These are phyloP conservation scores for Fusarium beomiforme DNA, from an alignment of 2,329 filamentous ascomycete species.

Conservation along the genomic window DNA sequence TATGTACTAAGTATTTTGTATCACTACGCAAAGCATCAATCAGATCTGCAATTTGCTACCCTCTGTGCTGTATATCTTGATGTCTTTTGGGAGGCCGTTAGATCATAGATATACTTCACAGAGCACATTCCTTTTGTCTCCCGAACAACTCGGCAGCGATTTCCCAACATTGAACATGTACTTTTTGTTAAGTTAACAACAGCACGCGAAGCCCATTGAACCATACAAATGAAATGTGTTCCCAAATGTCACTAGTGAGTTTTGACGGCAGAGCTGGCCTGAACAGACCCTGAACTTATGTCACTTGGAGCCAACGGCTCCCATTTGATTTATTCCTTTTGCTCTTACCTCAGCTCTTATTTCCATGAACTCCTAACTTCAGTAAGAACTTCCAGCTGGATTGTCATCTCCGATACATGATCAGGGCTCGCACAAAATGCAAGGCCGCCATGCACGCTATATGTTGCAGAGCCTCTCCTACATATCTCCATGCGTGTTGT, in stretches of 20 bases:
- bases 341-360: background rate
- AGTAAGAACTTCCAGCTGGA: background rate
- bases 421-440: background rate
- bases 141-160: background rate
- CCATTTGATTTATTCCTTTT: background rate
- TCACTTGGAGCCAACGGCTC: background rate
- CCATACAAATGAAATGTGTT: background rate
- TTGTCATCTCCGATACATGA: background rate
- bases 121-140: background rate
- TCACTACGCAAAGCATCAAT: constrained; percentile 23
- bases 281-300: background rate
- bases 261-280: background rate
- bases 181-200: background rate
- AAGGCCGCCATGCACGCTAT: background rate
- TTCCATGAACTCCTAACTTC: background rate
- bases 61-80: background rate
- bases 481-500: background rate
- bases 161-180: background rate
- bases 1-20: constrained; percentile 43
- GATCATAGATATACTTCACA: background rate
- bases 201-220: background rate
- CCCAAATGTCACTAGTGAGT: background rate
- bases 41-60: background rate
- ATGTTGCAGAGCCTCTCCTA: background rate
- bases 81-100: background rate